Conservation (phyloP, 345 rosid species). For the Acer campestre region DNA sequence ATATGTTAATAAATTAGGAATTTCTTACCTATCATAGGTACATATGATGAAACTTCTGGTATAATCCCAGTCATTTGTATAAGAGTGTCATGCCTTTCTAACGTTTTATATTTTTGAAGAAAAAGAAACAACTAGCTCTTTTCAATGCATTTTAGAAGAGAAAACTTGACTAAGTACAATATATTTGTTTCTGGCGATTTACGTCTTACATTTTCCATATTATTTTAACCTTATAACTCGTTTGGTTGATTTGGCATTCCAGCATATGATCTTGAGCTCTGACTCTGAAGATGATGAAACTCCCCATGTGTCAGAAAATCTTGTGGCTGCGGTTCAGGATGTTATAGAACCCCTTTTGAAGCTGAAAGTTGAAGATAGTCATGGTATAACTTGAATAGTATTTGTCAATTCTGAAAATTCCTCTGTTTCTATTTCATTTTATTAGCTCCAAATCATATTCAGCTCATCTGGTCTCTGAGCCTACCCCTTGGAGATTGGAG, state of each 20-base stretch:
- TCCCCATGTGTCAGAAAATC: constrained; percentile 23
- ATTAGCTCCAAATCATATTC: constrained; percentile 17
- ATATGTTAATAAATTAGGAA: not conserved
- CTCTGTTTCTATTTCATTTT: not conserved
- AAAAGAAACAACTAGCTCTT: not conserved
- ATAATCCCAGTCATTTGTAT: not conserved
- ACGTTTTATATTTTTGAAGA: not conserved
- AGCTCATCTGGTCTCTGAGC: constrained; percentile 28
- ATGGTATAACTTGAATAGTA: constrained; percentile 34
- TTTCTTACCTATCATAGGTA: not conserved
- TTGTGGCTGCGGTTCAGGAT: constrained; percentile 35
- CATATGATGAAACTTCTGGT: not conserved
- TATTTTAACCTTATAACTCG: not conserved
- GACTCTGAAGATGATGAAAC: constrained; percentile 56
- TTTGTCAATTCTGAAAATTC: not conserved
- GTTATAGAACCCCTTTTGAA: constrained; percentile 53
- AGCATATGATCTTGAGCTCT: constrained; percentile 54
- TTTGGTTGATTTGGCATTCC: constrained; percentile 27
- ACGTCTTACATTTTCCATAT: not conserved
- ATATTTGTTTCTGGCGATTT: not conserved
- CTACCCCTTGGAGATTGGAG: constrained; percentile 63
- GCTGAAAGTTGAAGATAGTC: constrained; percentile 50
- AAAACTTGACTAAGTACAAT: not conserved
- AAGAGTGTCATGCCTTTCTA: not conserved
- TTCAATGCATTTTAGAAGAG: not conserved